Evolutionary conservation across 1,284 basidiomycete genomes (phyloP), one percentile per base, ranked within the genome.

Genomic region (Leccinum subrobustum): DNA sequence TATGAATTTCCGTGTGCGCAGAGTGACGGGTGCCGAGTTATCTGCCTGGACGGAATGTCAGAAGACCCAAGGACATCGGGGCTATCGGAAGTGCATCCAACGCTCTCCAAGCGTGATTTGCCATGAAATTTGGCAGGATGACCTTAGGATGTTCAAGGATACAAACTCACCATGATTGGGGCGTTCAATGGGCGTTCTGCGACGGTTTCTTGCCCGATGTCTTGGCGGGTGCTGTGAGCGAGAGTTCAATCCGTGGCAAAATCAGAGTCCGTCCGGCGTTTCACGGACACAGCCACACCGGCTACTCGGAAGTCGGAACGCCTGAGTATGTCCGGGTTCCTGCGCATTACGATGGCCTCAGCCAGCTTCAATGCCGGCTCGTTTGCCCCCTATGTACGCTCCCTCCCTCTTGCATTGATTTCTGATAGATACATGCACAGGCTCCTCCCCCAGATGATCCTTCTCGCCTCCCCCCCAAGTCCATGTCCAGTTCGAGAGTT

Each of bases 1-100:
- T 79, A 98, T 93, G 86, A 99, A 99, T 85, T 99, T 98, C 80
- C 96, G 92, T 62, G 97, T 98, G 74, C 97, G 93, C 77, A 99
- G 85, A 69, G 97, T 99, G 72, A 99, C 87, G 70, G 96, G 92
- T 78, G 95, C 91, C 81, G 86, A 82, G 78, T 82, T 84, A 81
- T 96, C 95, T 78, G 87, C 83, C 88, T 89, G 60, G 11, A 68
- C 53, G 60, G 33, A n/a, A 3, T 50, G 64, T 72, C 59, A 64
- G 64, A 63, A 56, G 14, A 58, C 50, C 29, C 3, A 27, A 47
- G n/a, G 60, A 57, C 71, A 73, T 72, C 72, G 31, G 39, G 42
- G 59, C 39, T 7, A 42, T 54, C 14, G 54, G 9, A 44, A 53
- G 37, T 8, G 47, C 71, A 73, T 73, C 72, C 72, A 66, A 51